Evolutionary conservation across 2,329 filamentous ascomycete genomes (phyloP), one percentile per base, ranked within the genome.

Genomic region (Clonostachys rhizophaga): DNA sequence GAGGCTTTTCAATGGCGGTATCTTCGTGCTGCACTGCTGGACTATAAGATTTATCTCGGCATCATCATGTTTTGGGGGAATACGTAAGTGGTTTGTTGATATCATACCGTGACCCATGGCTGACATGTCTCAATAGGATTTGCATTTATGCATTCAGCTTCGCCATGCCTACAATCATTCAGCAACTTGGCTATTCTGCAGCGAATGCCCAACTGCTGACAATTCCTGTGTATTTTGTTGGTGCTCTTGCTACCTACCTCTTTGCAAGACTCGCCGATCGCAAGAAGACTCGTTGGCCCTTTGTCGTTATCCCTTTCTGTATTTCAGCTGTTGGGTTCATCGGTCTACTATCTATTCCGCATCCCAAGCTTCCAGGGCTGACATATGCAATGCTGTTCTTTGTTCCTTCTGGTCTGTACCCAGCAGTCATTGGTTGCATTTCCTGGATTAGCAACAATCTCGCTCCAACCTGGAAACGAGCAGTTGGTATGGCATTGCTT

Each of bases 21-120:
- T 18, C 16, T 48, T 13, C 40, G 52, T 0, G 51, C 49, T 11
- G 62, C 68, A 13, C 43, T 72, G 9, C 57, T 55, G 7, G 71
- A 74, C 54, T 73, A 68, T 67, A 70, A 75, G 54, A 66, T 62
- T 30, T 61, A 57, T 43, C 49, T 58, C 36, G 49, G 72, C 12
- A 64, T 66, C 20, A 51, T 72, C 18, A 59, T 64, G 45, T 67
- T 61, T 51, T 66, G 61, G 60, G 65, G 61, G 44, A 65, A 66
- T 46, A 54, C 64, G 5, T 47, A 30, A 30, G 46, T 39, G 17
- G 14, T 9, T 6, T 40, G 11, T 10, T 30, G 3, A 9, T 40
- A 11, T 10, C 34, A 46, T 46, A 16, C 13, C 34, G 9, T 30
- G 24, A 30, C 24, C 24, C 24, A 9, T 30, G 14, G 10, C 24